Conservation (phyloP, 345 rosid species). For the Eutrema yunnanense region DNA sequence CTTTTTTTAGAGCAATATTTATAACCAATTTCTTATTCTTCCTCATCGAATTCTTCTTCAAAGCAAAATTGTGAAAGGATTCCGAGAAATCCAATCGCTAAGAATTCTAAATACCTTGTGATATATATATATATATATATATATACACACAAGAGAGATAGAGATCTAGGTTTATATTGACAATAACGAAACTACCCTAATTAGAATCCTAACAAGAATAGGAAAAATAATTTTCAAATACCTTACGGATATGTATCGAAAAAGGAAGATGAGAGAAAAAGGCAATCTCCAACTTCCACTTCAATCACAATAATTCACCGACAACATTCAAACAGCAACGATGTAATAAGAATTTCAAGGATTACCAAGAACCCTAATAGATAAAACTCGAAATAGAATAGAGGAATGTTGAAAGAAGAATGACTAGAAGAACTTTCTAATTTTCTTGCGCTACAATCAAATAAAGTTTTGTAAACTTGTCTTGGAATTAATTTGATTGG, state of each 20-base stretch:
- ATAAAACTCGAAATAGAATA: neutral
- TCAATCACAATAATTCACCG: neutral
- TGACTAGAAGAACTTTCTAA: neutral
- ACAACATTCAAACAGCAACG: neutral
- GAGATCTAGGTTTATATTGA: neutral
- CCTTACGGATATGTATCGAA: neutral
- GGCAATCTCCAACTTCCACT: neutral
- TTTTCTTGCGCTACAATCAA: neutral
- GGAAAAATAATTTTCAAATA: neutral
- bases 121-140: neutral
- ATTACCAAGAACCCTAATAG: neutral
- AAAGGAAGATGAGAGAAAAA: neutral
- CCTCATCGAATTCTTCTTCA: slow-evolving; percentile 11
- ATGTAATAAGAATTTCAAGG: neutral
- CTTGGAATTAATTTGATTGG: neutral
- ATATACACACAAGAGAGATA: neutral
- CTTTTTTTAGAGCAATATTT: neutral
- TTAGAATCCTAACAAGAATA: neutral
- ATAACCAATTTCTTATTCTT: slow-evolving; percentile 12
- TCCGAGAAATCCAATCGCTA: neutral
- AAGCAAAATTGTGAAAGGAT: neutral
- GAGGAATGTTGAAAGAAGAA: neutral
- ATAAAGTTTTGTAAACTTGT: neutral
- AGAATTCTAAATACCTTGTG: neutral
- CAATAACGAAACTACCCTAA: neutral